Evolutionary conservation across 2,329 filamentous ascomycete species (phyloP).

Genomic region (Botrytis galanthina): DNA sequence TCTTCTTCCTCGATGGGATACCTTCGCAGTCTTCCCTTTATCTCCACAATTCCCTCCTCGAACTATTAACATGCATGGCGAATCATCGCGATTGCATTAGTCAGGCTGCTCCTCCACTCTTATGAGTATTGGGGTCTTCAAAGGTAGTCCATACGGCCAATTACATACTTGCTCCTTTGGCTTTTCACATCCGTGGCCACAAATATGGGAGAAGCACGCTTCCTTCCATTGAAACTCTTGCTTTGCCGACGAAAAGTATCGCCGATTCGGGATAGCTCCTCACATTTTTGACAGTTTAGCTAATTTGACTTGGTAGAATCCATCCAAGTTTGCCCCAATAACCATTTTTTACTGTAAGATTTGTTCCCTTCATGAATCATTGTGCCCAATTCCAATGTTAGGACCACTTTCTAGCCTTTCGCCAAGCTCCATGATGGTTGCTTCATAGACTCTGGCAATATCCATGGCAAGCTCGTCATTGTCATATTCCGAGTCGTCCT

Average conservation of each 20-base stretch:
- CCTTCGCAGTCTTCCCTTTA: neutral
- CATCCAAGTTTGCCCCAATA: neutral
- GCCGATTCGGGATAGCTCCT: neutral
- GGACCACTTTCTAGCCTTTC: conserved; percentile 53
- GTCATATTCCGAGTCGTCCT: conserved; percentile 40
- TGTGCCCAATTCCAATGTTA: conserved; percentile 11
- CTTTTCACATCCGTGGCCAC: neutral
- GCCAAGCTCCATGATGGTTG: conserved; percentile 72
- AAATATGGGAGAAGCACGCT: neutral
- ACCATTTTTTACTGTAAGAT: neutral
- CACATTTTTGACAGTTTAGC: neutral
- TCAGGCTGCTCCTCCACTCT: neutral
- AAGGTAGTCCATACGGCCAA: neutral
- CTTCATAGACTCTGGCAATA: conserved; percentile 74
- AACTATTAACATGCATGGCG: neutral
- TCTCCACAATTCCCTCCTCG: neutral
- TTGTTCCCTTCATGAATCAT: conserved; percentile 1
- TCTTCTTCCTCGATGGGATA: neutral
- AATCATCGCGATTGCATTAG: neutral
- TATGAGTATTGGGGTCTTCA: neutral
- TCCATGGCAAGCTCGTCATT: conserved; percentile 64
- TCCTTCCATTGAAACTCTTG: neutral
- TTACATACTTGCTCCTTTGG: neutral
- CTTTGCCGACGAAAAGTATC: neutral
- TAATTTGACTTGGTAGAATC: neutral